Conservation (phyloP, 169 alveolate species). For the Plasmodium cynomolgi region DNA sequence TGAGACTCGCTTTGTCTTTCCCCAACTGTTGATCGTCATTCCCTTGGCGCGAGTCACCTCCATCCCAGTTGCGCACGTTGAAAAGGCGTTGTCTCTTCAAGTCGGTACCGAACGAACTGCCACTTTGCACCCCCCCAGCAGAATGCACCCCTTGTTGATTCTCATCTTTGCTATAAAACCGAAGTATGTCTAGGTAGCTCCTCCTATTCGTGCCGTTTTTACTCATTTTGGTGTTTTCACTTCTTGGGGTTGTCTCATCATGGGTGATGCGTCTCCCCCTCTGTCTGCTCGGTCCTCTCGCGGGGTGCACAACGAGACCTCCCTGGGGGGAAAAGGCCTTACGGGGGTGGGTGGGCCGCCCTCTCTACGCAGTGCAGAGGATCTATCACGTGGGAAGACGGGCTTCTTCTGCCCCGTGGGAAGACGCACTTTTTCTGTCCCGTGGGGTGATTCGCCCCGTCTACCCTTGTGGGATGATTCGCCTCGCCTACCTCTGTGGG, state of each 20-base stretch:
- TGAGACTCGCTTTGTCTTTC: neutral
- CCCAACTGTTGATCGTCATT: neutral
- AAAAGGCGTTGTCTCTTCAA: neutral
- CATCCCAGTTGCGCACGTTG: neutral
- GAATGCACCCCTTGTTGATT: neutral
- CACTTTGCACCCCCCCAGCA: neutral
- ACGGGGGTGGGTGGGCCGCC: too few species aligned
- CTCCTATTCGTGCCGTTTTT: neutral
- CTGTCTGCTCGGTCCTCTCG: neutral
- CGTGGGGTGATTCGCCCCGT: neutral
- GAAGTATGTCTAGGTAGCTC: slow-evolving; percentile 42
- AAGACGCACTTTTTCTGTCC: too few species aligned
- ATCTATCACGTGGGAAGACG: too few species aligned
- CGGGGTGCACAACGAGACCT: too few species aligned
- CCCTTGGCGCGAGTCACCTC: neutral
- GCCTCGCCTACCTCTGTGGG: neutral
- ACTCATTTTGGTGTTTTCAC: slow-evolving; percentile 6
- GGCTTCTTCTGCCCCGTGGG: neutral
- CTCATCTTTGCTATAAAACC: slow-evolving; percentile 49
- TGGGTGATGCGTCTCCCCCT: neutral
- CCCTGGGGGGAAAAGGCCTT: too few species aligned
- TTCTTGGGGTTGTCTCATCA: neutral
- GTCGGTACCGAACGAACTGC: neutral
- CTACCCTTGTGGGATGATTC: neutral
- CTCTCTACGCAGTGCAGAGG: too few species aligned